These are phyloP conservation scores for Fusarium nelsonii DNA, from an alignment of 2,329 filamentous ascomycete genomes.

Conservation along the genomic window DNA sequence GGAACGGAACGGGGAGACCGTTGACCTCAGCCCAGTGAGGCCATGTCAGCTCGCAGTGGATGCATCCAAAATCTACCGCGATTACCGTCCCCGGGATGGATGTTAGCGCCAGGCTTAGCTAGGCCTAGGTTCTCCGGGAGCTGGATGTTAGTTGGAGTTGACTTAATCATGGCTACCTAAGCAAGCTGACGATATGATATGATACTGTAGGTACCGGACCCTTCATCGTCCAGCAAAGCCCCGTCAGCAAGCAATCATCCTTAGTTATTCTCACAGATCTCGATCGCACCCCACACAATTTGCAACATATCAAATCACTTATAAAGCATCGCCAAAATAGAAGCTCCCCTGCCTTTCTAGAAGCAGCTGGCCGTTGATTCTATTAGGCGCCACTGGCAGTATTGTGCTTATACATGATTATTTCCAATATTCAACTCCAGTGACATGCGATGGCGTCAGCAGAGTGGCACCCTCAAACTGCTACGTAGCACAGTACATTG, in stretches of 20 bases:
- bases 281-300: conserved; percentile 13
- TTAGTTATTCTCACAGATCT: conserved; percentile 6
- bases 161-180: conserved; percentile 38
- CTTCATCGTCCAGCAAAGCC: neutral
- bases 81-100: neutral
- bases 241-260: neutral
- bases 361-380: conserved; percentile 1
- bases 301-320: conserved; percentile 21
- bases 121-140: neutral
- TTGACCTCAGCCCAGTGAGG: conserved; percentile 37
- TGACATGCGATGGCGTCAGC: conserved; percentile 14
- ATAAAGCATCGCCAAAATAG: conserved; percentile 24
- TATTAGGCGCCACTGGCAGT: neutral
- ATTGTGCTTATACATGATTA: neutral
- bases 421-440: neutral
- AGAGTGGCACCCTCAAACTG: neutral
- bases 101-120: conserved; percentile 7
- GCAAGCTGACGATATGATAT: conserved; percentile 15
- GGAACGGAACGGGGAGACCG: conserved; percentile 9
- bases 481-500: neutral
- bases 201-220: no score
- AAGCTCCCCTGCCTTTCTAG: conserved; percentile 11
- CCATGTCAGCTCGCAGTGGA: conserved; percentile 22
- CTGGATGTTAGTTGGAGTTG: conserved; percentile 8
- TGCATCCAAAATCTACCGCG: conserved; percentile 22